Conservation (phyloP, 1,139 yeast species). For the Zygoascus hellenicus region DNA sequence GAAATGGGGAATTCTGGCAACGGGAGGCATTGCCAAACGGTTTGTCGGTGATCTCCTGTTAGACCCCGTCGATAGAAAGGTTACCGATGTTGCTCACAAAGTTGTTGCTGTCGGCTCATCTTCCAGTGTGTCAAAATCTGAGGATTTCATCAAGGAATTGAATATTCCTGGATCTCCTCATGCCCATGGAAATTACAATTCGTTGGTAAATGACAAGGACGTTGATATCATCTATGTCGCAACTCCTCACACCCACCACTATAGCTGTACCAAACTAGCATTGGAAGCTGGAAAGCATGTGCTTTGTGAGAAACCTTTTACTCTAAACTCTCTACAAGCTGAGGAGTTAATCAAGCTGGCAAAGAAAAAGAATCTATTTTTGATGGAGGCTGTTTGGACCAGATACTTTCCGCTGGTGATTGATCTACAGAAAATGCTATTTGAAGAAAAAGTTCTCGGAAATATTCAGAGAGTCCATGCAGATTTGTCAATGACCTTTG, state of each 20-base stretch:
- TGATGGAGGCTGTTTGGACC: constrained; percentile 67
- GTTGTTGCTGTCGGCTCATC: constrained; percentile 33
- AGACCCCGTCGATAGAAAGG: constrained; percentile 28
- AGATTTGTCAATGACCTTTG: constrained; percentile 40
- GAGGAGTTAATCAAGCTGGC: constrained; percentile 44
- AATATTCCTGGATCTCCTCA: constrained; percentile 16
- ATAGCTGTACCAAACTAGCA: constrained; percentile 45
- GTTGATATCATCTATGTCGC: constrained; percentile 55
- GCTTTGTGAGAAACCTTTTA: constrained; percentile 57
- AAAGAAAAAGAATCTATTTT: constrained; percentile 40
- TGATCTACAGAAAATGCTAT: constrained; percentile 39
- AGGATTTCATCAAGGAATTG: constrained; percentile 23
- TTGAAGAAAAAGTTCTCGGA: constrained; percentile 45
- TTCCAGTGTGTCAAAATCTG: constrained; percentile 26
- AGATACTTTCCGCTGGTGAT: constrained; percentile 51
- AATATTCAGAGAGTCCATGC: constrained; percentile 40
- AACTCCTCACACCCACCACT: constrained; percentile 54
- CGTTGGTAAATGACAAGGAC: constrained; percentile 40
- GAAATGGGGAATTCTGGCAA: constrained; percentile 28
- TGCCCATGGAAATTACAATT: constrained; percentile 34
- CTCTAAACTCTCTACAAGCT: constrained; percentile 47
- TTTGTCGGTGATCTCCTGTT: constrained; percentile 29
- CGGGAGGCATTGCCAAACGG: constrained; percentile 29
- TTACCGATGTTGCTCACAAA: constrained; percentile 29
- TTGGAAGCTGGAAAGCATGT: constrained; percentile 51